Evolutionary conservation across 768 basidiomycete species (phyloP).

Genomic region (Mycena indigotica): DNA sequence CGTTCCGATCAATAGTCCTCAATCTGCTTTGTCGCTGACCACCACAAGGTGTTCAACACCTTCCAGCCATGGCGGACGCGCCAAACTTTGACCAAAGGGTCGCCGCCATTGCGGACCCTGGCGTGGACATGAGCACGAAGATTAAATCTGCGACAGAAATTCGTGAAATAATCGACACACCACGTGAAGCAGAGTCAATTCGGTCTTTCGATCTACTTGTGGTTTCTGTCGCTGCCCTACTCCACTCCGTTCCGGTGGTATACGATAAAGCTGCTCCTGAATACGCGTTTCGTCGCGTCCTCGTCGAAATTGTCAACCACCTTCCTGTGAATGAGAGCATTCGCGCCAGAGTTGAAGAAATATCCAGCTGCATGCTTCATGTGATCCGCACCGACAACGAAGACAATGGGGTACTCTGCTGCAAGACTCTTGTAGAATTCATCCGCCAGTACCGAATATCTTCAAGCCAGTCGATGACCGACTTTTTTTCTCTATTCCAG

Average conservation of each 20-base stretch:
- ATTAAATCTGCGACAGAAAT: conserved; percentile 48
- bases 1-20: too few relatives aligned
- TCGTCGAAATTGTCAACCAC: conserved; percentile 89
- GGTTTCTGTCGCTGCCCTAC: conserved; percentile 69
- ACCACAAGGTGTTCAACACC: background rate
- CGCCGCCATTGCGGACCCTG: conserved; percentile 16
- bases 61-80: background rate
- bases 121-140: conserved; percentile 9
- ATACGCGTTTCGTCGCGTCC: conserved; percentile 81
- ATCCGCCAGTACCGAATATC: conserved; percentile 74
- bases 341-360: conserved; percentile 60
- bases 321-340: conserved; percentile 82
- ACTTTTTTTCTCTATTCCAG: conserved; percentile 81
- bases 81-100: conserved; percentile 12
- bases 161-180: conserved; percentile 78
- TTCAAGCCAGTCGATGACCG: conserved; percentile 71
- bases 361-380: conserved; percentile 82
- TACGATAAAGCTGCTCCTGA: conserved; percentile 68
- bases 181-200: conserved; percentile 71
- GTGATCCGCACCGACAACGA: conserved; percentile 91
- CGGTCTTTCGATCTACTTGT: conserved; percentile 74
- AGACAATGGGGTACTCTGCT: conserved; percentile 87
- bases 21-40: too few relatives aligned
- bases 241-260: conserved; percentile 68
- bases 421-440: conserved; percentile 91